A percentile compares a stretch with the other conserved stretches of the same genome.
These are phyloP conservation scores for Kwoniella sp. DNA, from an alignment of 768 basidiomycete genomes.

Conservation along the genomic window DNA sequence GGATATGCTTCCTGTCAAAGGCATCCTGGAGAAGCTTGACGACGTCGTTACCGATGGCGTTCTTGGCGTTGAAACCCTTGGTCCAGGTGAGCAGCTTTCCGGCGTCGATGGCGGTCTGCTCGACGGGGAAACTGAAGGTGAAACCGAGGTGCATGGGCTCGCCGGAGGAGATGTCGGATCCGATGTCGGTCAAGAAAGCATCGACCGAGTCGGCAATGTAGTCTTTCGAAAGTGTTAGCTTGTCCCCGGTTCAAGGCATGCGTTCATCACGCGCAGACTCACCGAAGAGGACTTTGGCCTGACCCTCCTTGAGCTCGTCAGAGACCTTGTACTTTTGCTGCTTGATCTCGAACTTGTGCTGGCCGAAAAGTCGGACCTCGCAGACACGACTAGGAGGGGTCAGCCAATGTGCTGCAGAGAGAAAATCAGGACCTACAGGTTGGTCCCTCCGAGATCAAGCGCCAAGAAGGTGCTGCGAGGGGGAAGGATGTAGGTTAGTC, in stretches of 20 bases:
- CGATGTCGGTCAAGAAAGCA: constrained; percentile 74
- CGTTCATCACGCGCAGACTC: constrained; percentile 15
- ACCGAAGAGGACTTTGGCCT: constrained; percentile 84
- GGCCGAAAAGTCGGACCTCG: constrained; percentile 83
- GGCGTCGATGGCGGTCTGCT: constrained; percentile 85
- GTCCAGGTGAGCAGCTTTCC: constrained; percentile 85
- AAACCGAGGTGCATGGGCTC: constrained; percentile 67
- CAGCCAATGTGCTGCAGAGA: neutral
- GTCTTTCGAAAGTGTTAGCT: constrained; percentile 56
- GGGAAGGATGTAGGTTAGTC: too few relatives aligned
- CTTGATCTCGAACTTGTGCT: constrained; percentile 79
- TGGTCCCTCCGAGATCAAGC: constrained; percentile 94
- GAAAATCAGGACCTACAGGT: constrained; percentile 62
- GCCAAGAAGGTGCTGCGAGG: constrained; percentile 80
- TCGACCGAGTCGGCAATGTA: constrained; percentile 97
- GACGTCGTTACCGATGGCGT: constrained; percentile 82
- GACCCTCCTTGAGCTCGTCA: constrained; percentile 85
- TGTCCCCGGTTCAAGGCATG: neutral
- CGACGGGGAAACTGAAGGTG: constrained; percentile 94
- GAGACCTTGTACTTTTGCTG: constrained; percentile 98
- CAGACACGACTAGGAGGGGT: constrained; percentile 70
- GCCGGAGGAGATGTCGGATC: constrained; percentile 46
- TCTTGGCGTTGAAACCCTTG: constrained; percentile 89
- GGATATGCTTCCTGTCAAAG: constrained; percentile 84
- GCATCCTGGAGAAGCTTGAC: constrained; percentile 86